Conservation (phyloP, 2,329 filamentous ascomycete genomes). For the Epichloe uncinata region DNA sequence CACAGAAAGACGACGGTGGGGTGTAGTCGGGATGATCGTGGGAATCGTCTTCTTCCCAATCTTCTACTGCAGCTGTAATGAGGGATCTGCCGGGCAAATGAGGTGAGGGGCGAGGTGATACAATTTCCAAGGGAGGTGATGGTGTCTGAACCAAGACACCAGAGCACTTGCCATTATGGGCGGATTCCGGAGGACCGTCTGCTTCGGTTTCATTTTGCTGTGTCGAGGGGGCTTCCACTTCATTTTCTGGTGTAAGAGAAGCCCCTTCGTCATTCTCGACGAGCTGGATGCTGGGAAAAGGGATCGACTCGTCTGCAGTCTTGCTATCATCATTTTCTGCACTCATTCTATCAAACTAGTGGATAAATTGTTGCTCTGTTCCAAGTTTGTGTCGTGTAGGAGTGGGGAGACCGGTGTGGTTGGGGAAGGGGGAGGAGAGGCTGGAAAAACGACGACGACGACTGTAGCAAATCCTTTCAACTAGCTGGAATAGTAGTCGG, state of each 20-base stretch:
- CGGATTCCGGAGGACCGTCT: neutral
- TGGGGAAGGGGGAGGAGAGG: neutral
- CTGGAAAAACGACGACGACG: neutral
- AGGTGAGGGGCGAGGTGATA: conserved; percentile 2
- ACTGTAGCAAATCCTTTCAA: neutral
- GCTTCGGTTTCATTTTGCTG: neutral
- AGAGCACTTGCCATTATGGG: neutral
- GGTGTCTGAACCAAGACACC: neutral
- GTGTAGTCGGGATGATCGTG: neutral
- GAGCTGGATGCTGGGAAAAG: neutral
- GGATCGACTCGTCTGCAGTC: neutral
- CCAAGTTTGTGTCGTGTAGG: neutral
- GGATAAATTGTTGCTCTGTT: neutral
- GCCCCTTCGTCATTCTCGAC: conserved; percentile 1
- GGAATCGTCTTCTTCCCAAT: conserved; percentile 5
- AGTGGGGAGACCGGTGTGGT: neutral
- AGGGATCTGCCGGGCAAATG: neutral
- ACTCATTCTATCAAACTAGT: neutral
- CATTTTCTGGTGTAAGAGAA: conserved; percentile 1
- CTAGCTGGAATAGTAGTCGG: neutral
- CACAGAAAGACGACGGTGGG: conserved; percentile 3
- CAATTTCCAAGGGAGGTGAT: neutral
- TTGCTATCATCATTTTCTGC: neutral
- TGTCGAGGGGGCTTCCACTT: neutral
- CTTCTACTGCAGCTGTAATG: conserved; percentile 6